These are phyloP conservation scores for Cicer judaicum DNA, from an alignment of 306 rosid genomes.

Conservation along the genomic window DNA sequence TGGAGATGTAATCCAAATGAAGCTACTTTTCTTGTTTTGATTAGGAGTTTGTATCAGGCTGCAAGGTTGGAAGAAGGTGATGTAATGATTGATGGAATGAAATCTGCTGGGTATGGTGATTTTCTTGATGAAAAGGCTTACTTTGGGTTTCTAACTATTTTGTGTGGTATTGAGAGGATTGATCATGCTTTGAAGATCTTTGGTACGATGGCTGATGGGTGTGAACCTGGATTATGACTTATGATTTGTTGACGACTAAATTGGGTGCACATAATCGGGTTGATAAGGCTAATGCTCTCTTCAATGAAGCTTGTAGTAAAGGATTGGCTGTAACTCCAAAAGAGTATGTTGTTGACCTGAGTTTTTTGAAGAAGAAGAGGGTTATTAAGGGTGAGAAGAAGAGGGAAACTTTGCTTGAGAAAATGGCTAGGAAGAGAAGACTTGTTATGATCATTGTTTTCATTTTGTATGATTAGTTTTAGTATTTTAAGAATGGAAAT, in stretches of 20 bases:
- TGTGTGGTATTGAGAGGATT: conserved; percentile 85
- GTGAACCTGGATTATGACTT: conserved; percentile 73
- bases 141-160: conserved; percentile 63
- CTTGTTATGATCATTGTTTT: conserved; percentile 36
- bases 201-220: conserved; percentile 72
- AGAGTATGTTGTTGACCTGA: conserved; percentile 64
- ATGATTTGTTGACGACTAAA: conserved; percentile 71
- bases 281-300: conserved; percentile 69
- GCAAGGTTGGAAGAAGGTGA: conserved; percentile 85
- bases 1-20: conserved; percentile 66
- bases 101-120: conserved; percentile 57
- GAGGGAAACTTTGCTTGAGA: conserved; percentile 86
- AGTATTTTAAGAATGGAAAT: conserved; percentile 13
- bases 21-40: conserved; percentile 62
- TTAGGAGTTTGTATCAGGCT: conserved; percentile 77
- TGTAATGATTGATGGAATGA: conserved; percentile 88
- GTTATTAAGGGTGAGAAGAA: conserved; percentile 59
- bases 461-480: conserved; percentile 29
- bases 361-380: conserved; percentile 57
- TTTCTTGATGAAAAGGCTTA: conserved; percentile 69
- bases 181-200: conserved; percentile 76
- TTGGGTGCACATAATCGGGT: conserved; percentile 64
- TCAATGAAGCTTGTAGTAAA: conserved; percentile 59
- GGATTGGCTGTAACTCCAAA: conserved; percentile 52
- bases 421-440: conserved; percentile 86